These are phyloP conservation scores for Backusella liffmaniae DNA, from an alignment of 192 early-diverging fungal genomes.

Conservation along the genomic window DNA sequence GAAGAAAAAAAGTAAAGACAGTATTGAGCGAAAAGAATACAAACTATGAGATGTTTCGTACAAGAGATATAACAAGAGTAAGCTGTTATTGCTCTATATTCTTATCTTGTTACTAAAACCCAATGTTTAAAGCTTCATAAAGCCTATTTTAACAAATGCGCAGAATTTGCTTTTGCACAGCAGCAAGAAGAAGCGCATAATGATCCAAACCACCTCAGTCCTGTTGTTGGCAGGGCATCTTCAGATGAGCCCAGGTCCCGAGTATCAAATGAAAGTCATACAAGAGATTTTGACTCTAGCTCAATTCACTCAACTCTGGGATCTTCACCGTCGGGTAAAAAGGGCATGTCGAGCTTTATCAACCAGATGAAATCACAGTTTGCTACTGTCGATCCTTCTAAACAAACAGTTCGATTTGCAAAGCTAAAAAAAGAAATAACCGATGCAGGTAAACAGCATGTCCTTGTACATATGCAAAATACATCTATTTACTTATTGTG, in stretches of 20 bases:
- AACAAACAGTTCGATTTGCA: conserved; percentile 23
- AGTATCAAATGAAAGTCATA: conserved; percentile 12
- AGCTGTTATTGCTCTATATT: background rate
- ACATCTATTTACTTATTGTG: background rate
- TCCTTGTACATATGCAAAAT: background rate
- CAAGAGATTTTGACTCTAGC: background rate
- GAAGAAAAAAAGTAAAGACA: conserved; percentile 11
- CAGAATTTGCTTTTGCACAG: background rate
- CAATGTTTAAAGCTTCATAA: conserved; percentile 9
- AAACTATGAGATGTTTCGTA: conserved; percentile 3
- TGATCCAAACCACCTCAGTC: background rate
- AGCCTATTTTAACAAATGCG: conserved; percentile 14
- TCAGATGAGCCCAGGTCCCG: conserved; percentile 12
- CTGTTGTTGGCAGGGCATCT: background rate
- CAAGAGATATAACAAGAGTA: conserved; percentile 19
- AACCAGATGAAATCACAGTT: conserved; percentile 21
- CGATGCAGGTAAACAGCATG: conserved; percentile 24
- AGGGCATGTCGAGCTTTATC: conserved; percentile 29
- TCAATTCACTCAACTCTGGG: background rate
- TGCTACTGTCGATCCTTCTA: conserved; percentile 19
- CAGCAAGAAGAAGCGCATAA: background rate
- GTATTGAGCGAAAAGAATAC: conserved; percentile 14
- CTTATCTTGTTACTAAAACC: background rate
- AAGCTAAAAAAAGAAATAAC: conserved; percentile 33
- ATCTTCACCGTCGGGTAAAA: conserved; percentile 2